Evolutionary conservation across 2,329 filamentous ascomycete genomes (phyloP).

Genomic region (Aureobasidium lini): DNA sequence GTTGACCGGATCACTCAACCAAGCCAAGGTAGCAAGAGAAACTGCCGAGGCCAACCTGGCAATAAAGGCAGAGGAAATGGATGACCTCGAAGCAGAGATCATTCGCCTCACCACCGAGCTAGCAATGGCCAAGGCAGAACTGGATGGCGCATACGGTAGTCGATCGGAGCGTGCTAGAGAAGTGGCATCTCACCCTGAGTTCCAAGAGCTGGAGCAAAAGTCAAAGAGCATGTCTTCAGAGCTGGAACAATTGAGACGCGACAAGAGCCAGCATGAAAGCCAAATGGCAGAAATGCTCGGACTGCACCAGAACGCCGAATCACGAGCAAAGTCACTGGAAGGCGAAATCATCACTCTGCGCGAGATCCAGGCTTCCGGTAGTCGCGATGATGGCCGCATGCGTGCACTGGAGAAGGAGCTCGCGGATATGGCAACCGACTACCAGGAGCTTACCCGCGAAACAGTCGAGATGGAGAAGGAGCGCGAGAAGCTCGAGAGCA

Average conservation of each 20-base stretch:
- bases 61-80: constrained; percentile 25
- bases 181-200: constrained; percentile 47
- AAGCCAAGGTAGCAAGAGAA: constrained; percentile 17
- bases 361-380: neutral
- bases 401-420: constrained; percentile 56
- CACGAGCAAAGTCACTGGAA: constrained; percentile 17
- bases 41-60: constrained; percentile 21
- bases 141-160: constrained; percentile 89
- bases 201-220: constrained; percentile 35
- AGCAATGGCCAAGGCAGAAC: constrained; percentile 82
- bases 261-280: constrained; percentile 24
- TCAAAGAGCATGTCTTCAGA: constrained; percentile 29
- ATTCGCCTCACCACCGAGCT: constrained; percentile 67
- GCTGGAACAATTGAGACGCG: constrained; percentile 35
- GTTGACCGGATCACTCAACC: constrained; percentile 16
- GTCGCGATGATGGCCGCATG: constrained; percentile 22
- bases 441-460: constrained; percentile 62
- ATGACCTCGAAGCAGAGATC: constrained; percentile 52
- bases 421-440: constrained; percentile 59
- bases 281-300: constrained; percentile 36
- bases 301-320: constrained; percentile 28
- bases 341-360: constrained; percentile 21
- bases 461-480: constrained; percentile 66
- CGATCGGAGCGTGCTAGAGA: constrained; percentile 62
- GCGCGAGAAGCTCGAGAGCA: constrained; percentile 54